These are phyloP conservation scores for Cladosporium austrohemisphaericum DNA, from an alignment of 2,329 filamentous ascomycete genomes.

Conservation along the genomic window DNA sequence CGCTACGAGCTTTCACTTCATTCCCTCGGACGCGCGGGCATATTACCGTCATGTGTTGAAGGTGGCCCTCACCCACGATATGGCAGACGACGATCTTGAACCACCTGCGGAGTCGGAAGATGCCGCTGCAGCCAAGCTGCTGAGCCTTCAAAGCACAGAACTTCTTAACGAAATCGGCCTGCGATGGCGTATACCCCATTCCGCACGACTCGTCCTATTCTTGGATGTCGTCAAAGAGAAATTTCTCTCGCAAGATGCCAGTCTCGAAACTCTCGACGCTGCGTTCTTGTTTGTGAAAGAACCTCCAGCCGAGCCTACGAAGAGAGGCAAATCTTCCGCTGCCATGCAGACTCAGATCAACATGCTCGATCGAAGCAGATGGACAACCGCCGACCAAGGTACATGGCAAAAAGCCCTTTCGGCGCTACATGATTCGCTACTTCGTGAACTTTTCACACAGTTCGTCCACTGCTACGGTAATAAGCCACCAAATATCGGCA, in stretches of 20 bases:
- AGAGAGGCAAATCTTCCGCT: constrained; percentile 50
- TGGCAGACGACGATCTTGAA: constrained; percentile 53
- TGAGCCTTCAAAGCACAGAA: constrained; percentile 75
- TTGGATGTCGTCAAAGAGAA: constrained; percentile 82
- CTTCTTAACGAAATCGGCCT: constrained; percentile 79
- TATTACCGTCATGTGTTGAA: constrained; percentile 81
- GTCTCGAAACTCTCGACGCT: constrained; percentile 74
- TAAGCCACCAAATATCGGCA: constrained; percentile 78
- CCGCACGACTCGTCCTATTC: constrained; percentile 73
- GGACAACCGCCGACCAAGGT: constrained; percentile 48
- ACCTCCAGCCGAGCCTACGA: constrained; percentile 53
- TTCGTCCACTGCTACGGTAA: constrained; percentile 83
- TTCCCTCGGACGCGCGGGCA: constrained; percentile 75
- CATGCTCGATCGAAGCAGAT: constrained; percentile 48
- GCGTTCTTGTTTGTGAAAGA: constrained; percentile 80
- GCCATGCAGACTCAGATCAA: constrained; percentile 32
- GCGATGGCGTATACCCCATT: constrained; percentile 85
- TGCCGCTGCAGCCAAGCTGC: constrained; percentile 48
- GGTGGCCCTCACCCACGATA: constrained; percentile 64
- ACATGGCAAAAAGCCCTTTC: constrained; percentile 71
- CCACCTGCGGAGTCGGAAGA: constrained; percentile 48
- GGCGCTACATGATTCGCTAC: constrained; percentile 72
- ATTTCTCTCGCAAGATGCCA: constrained; percentile 78
- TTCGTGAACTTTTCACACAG: constrained; percentile 83
- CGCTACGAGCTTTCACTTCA: constrained; percentile 68